Conservation (phyloP, 768 basidiomycete species). For the Saitozyma podzolica region DNA sequence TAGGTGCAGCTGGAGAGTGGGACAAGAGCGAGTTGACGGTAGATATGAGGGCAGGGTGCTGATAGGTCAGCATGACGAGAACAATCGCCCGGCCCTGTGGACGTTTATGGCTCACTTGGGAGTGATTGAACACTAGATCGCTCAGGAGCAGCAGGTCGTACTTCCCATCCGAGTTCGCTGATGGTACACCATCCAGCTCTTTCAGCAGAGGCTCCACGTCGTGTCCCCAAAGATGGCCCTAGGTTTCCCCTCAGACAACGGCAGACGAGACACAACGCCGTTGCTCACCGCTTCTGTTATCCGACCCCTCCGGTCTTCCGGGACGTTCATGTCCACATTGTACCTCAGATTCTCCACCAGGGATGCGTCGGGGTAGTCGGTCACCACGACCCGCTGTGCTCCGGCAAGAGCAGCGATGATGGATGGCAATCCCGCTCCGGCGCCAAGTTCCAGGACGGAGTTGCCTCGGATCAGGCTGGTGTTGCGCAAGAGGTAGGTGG, state of each 20-base stretch:
- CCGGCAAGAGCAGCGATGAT: conserved; percentile 71
- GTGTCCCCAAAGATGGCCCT: conserved; percentile 50
- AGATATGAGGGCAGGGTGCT: conserved; percentile 79
- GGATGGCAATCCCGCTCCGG: conserved; percentile 86
- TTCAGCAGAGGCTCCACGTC: conserved; percentile 30
- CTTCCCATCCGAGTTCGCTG: conserved; percentile 1
- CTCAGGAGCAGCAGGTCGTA: conserved; percentile 86
- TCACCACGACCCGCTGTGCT: conserved; percentile 73
- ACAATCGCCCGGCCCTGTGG: conserved; percentile 8
- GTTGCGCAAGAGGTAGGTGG: conserved; percentile 41
- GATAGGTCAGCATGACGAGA: conserved; percentile 3
- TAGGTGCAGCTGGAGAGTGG: background rate
- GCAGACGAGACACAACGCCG: background rate
- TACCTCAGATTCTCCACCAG: conserved; percentile 72
- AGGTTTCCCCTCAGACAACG: too few relatives aligned
- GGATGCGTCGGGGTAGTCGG: conserved; percentile 83
- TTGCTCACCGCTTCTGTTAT: conserved; percentile 49
- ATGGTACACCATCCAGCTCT: background rate
- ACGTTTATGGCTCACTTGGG: conserved; percentile 62
- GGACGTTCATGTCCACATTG: conserved; percentile 66
- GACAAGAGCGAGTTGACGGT: conserved; percentile 62
- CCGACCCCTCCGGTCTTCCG: conserved; percentile 9
- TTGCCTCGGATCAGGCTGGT: conserved; percentile 48
- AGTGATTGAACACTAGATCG: conserved; percentile 92
- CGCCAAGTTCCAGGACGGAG: conserved; percentile 81